phyloP scores from a whole-genome alignment of 352 stramenopile species.

The Bremia lactucae region DNA sequence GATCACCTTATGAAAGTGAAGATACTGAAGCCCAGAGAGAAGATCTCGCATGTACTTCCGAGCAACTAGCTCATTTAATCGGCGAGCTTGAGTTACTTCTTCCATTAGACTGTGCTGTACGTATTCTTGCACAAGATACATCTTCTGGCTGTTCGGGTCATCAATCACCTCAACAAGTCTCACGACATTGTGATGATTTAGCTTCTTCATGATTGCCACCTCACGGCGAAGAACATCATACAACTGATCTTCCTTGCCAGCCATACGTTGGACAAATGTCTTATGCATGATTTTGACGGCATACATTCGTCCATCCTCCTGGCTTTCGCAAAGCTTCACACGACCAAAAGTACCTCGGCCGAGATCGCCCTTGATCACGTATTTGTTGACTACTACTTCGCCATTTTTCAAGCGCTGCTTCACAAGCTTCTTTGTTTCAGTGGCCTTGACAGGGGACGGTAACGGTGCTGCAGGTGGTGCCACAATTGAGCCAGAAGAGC shows the following conservation, averaged over 20 bases:
- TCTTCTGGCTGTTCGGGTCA: conserved; percentile 88
- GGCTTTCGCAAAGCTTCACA: conserved; percentile 73
- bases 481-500: conserved; percentile 19
- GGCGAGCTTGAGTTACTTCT: conserved; percentile 61
- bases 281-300: conserved; percentile 87
- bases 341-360: conserved; percentile 86
- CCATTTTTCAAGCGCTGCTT: conserved; percentile 79
- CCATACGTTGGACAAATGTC: conserved; percentile 84
- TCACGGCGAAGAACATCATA: conserved; percentile 81
- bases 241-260: conserved; percentile 74
- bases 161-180: conserved; percentile 92
- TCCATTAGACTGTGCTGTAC: conserved; percentile 89
- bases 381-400: conserved; percentile 89
- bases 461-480: conserved; percentile 31
- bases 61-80: conserved; percentile 52
- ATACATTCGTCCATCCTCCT: conserved; percentile 74
- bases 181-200: conserved; percentile 90
- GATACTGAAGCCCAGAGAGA: conserved; percentile 83
- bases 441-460: conserved; percentile 44
- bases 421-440: conserved; percentile 70
- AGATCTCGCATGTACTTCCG: conserved; percentile 86
- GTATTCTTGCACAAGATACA: conserved; percentile 93
- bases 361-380: conserved; percentile 86
- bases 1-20: conserved; percentile 90
- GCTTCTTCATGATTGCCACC: conserved; percentile 94